Percentiles rank a stretch among this genome's conserved stretches.
phyloP scores from a whole-genome alignment of 345 rosid species.

The Corchorus capsularis region DNA sequence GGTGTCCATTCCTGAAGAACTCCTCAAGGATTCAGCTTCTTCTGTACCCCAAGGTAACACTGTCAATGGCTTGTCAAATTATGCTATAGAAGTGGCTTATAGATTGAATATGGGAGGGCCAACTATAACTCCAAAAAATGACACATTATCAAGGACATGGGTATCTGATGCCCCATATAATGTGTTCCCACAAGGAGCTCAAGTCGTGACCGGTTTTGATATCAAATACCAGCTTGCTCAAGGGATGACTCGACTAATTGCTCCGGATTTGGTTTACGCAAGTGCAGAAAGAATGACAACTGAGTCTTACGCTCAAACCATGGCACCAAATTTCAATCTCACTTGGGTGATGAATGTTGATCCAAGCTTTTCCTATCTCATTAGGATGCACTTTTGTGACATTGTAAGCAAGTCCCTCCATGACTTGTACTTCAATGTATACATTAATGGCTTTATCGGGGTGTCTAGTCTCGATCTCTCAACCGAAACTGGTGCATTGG shows the following conservation, averaged over 20 bases:
- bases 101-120: constrained; percentile 77
- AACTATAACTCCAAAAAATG: constrained; percentile 33
- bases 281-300: constrained; percentile 50
- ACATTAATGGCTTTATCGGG: constrained; percentile 50
- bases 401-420: too few relatives aligned
- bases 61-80: constrained; percentile 48
- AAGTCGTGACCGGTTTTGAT: constrained; percentile 30
- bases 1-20: constrained; percentile 58
- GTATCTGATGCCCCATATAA: too few relatives aligned
- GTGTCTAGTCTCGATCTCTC: constrained; percentile 58
- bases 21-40: constrained; percentile 57
- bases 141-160: too few relatives aligned
- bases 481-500: constrained; percentile 38
- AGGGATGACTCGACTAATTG: constrained; percentile 27
- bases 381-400: too few relatives aligned
- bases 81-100: constrained; percentile 52
- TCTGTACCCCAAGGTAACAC: constrained; percentile 47
- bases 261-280: not conserved
- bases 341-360: constrained; percentile 17
- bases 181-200: too few relatives aligned
- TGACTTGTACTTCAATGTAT: constrained; percentile 10
- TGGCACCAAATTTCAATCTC: constrained; percentile 66
- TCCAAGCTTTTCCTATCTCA: too few relatives aligned
- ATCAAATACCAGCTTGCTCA: constrained; percentile 45
- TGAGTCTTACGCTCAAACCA: constrained; percentile 38